Evolutionary conservation across 2,329 filamentous ascomycete genomes (phyloP), one percentile per base, ranked within the genome.

Genomic region (Sporothrix curviconia): DNA sequence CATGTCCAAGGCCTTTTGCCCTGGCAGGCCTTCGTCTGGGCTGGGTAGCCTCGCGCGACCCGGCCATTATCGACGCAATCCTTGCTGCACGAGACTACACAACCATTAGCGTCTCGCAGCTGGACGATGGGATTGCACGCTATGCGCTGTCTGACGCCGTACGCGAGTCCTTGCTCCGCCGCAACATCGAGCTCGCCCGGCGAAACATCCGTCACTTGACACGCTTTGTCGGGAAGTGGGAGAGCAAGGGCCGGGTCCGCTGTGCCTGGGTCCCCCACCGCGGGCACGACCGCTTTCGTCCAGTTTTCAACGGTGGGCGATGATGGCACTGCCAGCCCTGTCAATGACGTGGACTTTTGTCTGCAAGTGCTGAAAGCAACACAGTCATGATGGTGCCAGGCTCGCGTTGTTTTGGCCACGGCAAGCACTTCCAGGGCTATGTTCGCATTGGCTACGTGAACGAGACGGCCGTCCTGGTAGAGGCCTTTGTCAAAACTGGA

Each of bases 1-100:
- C 17, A 83, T 95, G 76, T 92, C 87, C 25, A 95, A 95, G 72
- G 87, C 89, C n/a, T 0, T 96, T 90, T 71, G 84, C 87, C 2
- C 74, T 96, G 4, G 89, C 90, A 1, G 90, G 91, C 2, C 85
- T 95, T 60, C 84, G 90, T 1, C 72, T 92, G 1, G 91, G 91
- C 32, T 96, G 91, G 91, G 78, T 92, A 58, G 89, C 87, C 3
- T 86, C 85, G 14, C 82, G 82, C 25, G 81, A 83, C 68, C 67
- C 68, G 5, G 72, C 74, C 0, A 77, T 95, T 57, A 78, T 92
- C 55, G 79, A 84, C 52, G 74, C 78, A 14, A 77, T 88, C 61
- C 83, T 85, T 11, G 71, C 75, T 14, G 84, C 85, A 1, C 78
- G 90, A 40, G 86, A 94, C 69, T 95, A 94, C 74, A 95, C 89